Base-by-base conservation (phyloP, 1,284 basidiomycete genomes). In the Ceraceosorus bombacis region DNA sequence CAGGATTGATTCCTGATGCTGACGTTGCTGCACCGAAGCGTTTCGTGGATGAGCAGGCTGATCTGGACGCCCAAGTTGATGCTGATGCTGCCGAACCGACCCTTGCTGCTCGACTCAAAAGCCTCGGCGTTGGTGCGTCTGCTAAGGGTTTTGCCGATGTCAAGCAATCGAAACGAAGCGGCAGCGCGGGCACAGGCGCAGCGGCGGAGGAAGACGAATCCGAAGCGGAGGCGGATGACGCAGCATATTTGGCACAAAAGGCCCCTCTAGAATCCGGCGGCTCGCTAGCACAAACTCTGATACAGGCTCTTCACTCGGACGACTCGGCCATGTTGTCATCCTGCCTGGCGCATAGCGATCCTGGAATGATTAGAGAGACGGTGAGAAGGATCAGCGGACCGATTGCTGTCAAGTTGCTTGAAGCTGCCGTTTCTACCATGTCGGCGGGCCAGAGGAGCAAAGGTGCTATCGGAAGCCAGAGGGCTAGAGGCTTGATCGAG, bases 301-400 rank as follows among this genome's bases (percentile, higher is more conserved):
- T 94, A 54, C 95, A 99, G 80, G 94, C 95, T 0, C 81, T 99
- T 52, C 94, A 99, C 78, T 96, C 94, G 2, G 88, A 88, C 17
- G 95, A 99, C 80, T 84, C 87, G 0, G 85, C 86, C 5, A 81
- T 98, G 48, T 81, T 98, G 60, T 90, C 95, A 72, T 86, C 88
- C 38, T 96, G 92, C 80, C 81, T 99, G 40, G 78, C 80, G 15
- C 90, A 97, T 79, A 88, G 90, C 15, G 87, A 95, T 68, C 81
- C 84, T 7, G 80, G 81, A 0, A 81, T 98, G 49, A 89, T 99
- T 68, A 84, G 86, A 57, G 90, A 90, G 75, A 96, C 94, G 1
- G 87, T 98, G 51, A 83, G 86, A 65, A 84, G 89, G 62, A 81
- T 98, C 53, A 92, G 92, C 13, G 86, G 90, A n/a, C 88, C 91